phyloP scores from a whole-genome alignment of 2,329 filamentous ascomycete genomes.

The Verticillium klebahnii region DNA sequence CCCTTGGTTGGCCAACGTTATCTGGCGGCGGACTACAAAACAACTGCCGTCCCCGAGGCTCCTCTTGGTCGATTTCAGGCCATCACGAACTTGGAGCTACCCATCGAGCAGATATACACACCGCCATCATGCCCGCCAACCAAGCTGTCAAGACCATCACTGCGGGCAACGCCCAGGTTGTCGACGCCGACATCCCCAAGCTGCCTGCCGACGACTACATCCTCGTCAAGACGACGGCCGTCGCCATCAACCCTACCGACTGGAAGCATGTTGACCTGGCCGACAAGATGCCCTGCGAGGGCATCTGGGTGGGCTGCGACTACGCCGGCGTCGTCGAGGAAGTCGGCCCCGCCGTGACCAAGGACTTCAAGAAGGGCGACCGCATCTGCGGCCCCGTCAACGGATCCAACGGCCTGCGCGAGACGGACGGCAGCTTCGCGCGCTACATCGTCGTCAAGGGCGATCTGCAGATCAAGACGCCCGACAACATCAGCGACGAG shows the following conservation, averaged over 20 bases:
- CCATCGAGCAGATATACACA: background rate
- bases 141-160: constrained; percentile 12
- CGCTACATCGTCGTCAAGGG: constrained; percentile 33
- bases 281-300: constrained; percentile 12
- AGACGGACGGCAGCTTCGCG: constrained; percentile 36
- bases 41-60: background rate
- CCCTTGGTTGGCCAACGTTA: background rate
- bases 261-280: constrained; percentile 26
- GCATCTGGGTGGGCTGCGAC: constrained; percentile 34
- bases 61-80: background rate
- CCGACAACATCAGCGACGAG: constrained; percentile 37
- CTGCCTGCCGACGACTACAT: constrained; percentile 22
- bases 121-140: constrained; percentile 10
- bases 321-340: constrained; percentile 42
- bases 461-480: constrained; percentile 36
- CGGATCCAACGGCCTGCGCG: constrained; percentile 20
- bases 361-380: constrained; percentile 41
- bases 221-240: constrained; percentile 28
- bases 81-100: background rate
- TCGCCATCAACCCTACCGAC: constrained; percentile 31
- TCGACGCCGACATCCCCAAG: constrained; percentile 17
- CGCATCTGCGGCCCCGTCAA: constrained; percentile 36
- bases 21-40: background rate
- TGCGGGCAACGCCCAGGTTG: constrained; percentile 20
- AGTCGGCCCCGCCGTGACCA: constrained; percentile 36